A percentile compares a stretch with the other conserved stretches of the same genome.
Evolutionary conservation across 352 stramenopile species (phyloP).

Genomic region (Phytophthora litchii): DNA sequence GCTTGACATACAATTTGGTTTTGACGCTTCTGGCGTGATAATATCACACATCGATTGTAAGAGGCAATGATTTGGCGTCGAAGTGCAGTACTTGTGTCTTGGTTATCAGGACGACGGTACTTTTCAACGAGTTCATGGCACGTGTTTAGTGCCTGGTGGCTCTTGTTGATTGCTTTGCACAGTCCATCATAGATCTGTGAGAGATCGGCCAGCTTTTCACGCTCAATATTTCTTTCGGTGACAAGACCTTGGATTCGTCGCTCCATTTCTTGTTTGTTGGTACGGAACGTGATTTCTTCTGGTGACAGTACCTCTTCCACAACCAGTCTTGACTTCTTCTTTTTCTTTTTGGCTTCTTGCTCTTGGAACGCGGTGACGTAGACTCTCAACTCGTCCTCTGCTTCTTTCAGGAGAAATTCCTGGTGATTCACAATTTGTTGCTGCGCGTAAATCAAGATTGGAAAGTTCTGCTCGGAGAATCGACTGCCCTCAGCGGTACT

Average conservation of each 20-base stretch:
- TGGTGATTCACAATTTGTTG: conserved; percentile 57
- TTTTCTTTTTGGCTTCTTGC: conserved; percentile 78
- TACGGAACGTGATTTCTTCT: conserved; percentile 67
- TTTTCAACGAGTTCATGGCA: conserved; percentile 55
- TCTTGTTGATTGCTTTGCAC: conserved; percentile 66
- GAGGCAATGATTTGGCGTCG: conserved; percentile 44
- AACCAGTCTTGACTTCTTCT: conserved; percentile 82
- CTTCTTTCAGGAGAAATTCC: conserved; percentile 31
- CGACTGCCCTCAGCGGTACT: conserved; percentile 35
- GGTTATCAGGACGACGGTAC: conserved; percentile 32
- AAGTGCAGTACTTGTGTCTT: conserved; percentile 17
- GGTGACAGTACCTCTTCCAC: conserved; percentile 68
- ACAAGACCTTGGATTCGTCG: conserved; percentile 37
- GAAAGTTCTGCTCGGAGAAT: conserved; percentile 69
- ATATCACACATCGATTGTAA: conserved; percentile 57
- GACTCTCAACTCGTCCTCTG: conserved; percentile 33
- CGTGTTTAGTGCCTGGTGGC: conserved; percentile 54
- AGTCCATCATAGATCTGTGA: conserved; percentile 29
- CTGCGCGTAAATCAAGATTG: conserved; percentile 67
- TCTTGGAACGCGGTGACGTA: conserved; percentile 64
- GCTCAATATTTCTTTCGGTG: conserved; percentile 26
- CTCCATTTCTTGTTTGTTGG: conserved; percentile 47
- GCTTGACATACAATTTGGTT: conserved; percentile 61
- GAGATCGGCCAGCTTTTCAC: conserved; percentile 34
- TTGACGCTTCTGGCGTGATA: conserved; percentile 72